Conservation (phyloP, 176 grass and related monocot species). For the Pontederia crassipes region DNA sequence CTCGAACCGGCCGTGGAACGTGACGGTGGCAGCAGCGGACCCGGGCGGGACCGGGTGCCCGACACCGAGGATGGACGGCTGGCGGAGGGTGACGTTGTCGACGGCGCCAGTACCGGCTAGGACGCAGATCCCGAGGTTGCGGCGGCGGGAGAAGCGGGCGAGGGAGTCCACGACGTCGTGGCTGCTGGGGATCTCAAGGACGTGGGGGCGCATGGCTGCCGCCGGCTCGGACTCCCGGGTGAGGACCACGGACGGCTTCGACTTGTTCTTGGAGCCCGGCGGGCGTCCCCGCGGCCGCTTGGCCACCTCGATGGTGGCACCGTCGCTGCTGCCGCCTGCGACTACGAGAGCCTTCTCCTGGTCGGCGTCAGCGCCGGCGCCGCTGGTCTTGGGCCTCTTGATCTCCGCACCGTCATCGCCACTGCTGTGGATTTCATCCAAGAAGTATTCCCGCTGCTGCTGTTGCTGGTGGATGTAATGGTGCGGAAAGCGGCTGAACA, state of each 20-base stretch:
- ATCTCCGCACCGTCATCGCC: slow-evolving; percentile 5
- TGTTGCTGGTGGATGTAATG: slow-evolving; percentile 20
- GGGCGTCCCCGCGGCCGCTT: slow-evolving; percentile 69
- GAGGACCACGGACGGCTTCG: slow-evolving; percentile 74
- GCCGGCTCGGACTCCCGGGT: slow-evolving; percentile 57
- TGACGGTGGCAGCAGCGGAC: not conserved
- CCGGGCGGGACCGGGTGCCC: not conserved
- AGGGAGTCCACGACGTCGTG: slow-evolving; percentile 66
- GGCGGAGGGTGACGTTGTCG: slow-evolving; percentile 6
- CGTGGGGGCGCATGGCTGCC: slow-evolving; percentile 70
- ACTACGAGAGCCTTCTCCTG: slow-evolving; percentile 14
- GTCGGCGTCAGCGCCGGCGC: not conserved
- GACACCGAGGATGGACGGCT: not conserved
- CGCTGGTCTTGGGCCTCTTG: slow-evolving; percentile 29
- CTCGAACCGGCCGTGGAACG: slow-evolving; percentile 67
- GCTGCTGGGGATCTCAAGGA: slow-evolving; percentile 72
- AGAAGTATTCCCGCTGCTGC: slow-evolving; percentile 57
- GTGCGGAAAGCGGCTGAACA: not conserved
- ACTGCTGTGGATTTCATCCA: slow-evolving; percentile 60
- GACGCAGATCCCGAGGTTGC: not conserved
- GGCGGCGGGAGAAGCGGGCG: slow-evolving; percentile 18
- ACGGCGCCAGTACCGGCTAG: not conserved
- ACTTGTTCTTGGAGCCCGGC: slow-evolving; percentile 89
- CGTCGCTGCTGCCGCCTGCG: slow-evolving; percentile 29
- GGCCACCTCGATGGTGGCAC: slow-evolving; percentile 49